Evolutionary conservation across 495 filamentous ascomycete genomes (phyloP).

Genomic region (Xylona heveae): DNA sequence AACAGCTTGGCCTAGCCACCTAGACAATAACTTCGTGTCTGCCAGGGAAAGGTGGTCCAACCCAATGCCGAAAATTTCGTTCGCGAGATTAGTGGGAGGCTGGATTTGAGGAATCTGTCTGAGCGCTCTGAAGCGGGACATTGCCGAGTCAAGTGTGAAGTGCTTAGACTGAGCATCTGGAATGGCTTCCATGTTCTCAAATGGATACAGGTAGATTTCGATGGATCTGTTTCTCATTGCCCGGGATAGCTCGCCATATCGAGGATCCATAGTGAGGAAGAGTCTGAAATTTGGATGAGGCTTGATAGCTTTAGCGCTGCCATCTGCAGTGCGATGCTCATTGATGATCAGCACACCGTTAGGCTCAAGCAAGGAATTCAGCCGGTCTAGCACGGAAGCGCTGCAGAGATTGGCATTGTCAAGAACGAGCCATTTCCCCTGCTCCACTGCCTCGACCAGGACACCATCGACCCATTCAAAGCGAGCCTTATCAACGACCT

Average conservation of each 20-base stretch:
- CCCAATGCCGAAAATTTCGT: conserved; percentile 16
- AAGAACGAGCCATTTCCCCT: conserved; percentile 80
- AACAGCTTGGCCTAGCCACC: conserved; percentile 8
- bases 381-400: conserved; percentile 76
- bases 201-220: conserved; percentile 49
- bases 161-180: neutral
- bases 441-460: conserved; percentile 65
- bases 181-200: neutral
- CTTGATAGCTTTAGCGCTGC: conserved; percentile 54
- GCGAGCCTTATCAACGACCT: conserved; percentile 39
- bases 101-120: neutral
- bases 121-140: conserved; percentile 25
- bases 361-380: conserved; percentile 88
- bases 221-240: conserved; percentile 93
- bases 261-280: conserved; percentile 86
- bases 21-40: conserved; percentile 24
- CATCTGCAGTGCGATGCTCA: conserved; percentile 67
- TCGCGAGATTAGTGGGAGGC: conserved; percentile 4
- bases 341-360: conserved; percentile 76
- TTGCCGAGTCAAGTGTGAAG: conserved; percentile 19
- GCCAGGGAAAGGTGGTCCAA: conserved; percentile 33
- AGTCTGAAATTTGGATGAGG: conserved; percentile 80
- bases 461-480: conserved; percentile 96
- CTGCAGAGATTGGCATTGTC: conserved; percentile 96
- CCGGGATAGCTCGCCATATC: conserved; percentile 79